Percentiles rank a stretch among this genome's conserved stretches.
Evolutionary conservation across 306 rosid species (phyloP).

Genomic region (Astragalus membranaceus): DNA sequence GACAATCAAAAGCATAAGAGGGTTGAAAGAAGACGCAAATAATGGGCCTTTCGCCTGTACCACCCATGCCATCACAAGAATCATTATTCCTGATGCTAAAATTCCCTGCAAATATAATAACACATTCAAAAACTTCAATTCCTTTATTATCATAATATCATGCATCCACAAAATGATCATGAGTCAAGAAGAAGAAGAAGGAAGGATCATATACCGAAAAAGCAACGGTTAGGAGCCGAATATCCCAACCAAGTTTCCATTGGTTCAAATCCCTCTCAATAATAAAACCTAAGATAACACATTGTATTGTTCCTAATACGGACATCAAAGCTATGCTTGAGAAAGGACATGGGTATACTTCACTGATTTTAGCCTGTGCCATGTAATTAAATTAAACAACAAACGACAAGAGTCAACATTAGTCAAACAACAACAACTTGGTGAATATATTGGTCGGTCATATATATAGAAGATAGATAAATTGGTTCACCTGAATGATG

Average conservation of each 20-base stretch:
- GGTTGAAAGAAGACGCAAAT: constrained; percentile 25
- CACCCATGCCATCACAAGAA: constrained; percentile 10
- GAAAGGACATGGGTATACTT: constrained; percentile 35
- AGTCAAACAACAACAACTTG: no score
- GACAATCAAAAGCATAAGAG: constrained; percentile 39
- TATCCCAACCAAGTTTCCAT: constrained; percentile 64
- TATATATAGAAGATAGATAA: no score
- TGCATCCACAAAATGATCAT: no score
- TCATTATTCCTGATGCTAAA: constrained; percentile 4
- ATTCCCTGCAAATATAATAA: constrained; percentile 13
- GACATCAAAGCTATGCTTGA: constrained; percentile 58
- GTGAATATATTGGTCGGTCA: no score
- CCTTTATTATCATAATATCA: not conserved
- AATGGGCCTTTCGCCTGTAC: constrained; percentile 21
- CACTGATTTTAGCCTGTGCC: constrained; percentile 42
- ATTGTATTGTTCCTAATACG: constrained; percentile 37
- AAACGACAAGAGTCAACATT: not conserved
- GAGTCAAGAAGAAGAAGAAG: not conserved
- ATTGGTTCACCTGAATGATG: constrained; percentile 1
- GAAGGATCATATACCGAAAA: not conserved
- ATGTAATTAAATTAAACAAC: not conserved
- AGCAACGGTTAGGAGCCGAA: constrained; percentile 46
- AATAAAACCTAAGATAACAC: constrained; percentile 28
- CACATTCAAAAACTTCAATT: not conserved
- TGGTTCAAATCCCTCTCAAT: constrained; percentile 44